Percentiles rank a stretch among this genome's conserved stretches.
These are phyloP conservation scores for Daldinia sp. DNA, from an alignment of 2,329 filamentous ascomycete genomes.

Conservation along the genomic window DNA sequence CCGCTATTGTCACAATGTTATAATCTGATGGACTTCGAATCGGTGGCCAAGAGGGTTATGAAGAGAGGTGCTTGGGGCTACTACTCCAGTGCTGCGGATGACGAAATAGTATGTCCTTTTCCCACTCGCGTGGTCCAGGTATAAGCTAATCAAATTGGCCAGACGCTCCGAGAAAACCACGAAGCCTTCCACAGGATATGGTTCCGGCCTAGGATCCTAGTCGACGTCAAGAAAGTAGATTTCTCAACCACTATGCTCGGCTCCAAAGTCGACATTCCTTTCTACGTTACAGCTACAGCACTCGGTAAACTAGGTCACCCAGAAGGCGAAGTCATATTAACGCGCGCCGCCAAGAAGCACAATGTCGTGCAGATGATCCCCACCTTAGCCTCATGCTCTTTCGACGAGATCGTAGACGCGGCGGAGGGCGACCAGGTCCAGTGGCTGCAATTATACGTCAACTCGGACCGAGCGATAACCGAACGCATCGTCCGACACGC, in stretches of 20 bases:
- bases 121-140: not conserved
- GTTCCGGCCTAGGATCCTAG: constrained; percentile 90
- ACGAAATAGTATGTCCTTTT: constrained; percentile 74
- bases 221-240: constrained; percentile 89
- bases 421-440: constrained; percentile 81
- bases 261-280: constrained; percentile 81
- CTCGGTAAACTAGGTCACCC: constrained; percentile 93
- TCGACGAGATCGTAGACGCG: constrained; percentile 96
- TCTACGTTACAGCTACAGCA: constrained; percentile 96
- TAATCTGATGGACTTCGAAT: constrained; percentile 95
- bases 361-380: constrained; percentile 98
- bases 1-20: constrained; percentile 87
- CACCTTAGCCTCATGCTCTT: constrained; percentile 93
- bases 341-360: constrained; percentile 83
- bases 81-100: constrained; percentile 92
- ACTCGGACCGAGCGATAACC: constrained; percentile 93
- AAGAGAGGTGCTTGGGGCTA: constrained; percentile 98
- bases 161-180: constrained; percentile 97
- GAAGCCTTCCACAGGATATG: constrained; percentile 94
- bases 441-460: constrained; percentile 97
- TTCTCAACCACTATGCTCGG: constrained; percentile 94
- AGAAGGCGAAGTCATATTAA: constrained; percentile 93
- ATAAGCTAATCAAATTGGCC: constrained; percentile 35
- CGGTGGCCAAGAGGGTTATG: constrained; percentile 88
- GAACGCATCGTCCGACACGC: constrained; percentile 90